Evolutionary conservation across 2,329 filamentous ascomycete species (phyloP).

Genomic region (Alternaria novae-zelandiae): DNA sequence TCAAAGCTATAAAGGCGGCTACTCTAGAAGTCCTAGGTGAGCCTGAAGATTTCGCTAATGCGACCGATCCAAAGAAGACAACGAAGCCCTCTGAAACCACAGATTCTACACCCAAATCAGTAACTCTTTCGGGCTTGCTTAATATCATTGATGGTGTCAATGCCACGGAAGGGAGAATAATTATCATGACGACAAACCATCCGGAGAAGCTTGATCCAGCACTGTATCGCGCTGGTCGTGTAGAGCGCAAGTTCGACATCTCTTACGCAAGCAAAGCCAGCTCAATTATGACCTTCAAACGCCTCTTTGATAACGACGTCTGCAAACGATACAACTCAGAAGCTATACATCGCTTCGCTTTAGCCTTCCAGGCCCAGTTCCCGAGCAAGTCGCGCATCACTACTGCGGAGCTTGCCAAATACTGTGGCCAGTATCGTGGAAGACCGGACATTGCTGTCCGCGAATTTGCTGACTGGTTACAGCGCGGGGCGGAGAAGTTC

Average conservation of each 20-base stretch:
- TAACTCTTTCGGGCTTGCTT: constrained; percentile 72
- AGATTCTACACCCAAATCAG: background rate
- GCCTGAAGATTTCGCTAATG: constrained; percentile 12
- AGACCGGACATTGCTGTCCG: constrained; percentile 13
- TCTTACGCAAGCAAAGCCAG: constrained; percentile 15
- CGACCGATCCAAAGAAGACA: background rate
- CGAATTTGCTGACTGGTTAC: constrained; percentile 14
- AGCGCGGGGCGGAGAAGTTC: constrained; percentile 13
- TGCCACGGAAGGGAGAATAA: constrained; percentile 74
- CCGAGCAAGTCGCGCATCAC: constrained; percentile 8
- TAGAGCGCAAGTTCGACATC: constrained; percentile 80
- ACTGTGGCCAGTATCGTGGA: constrained; percentile 13
- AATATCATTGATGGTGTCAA: constrained; percentile 83
- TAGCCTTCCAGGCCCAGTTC: constrained; percentile 16
- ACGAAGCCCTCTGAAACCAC: background rate
- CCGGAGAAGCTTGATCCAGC: constrained; percentile 74
- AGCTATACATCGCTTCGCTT: constrained; percentile 12
- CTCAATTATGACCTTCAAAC: constrained; percentile 9
- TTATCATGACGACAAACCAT: constrained; percentile 82
- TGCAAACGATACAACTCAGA: background rate
- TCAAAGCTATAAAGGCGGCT: background rate
- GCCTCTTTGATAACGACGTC: constrained; percentile 7
- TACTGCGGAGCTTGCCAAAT: constrained; percentile 17
- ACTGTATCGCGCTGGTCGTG: constrained; percentile 72
- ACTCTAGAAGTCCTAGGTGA: background rate